Conservation (phyloP, 768 basidiomycete species). For the Tylopilus sp. region DNA sequence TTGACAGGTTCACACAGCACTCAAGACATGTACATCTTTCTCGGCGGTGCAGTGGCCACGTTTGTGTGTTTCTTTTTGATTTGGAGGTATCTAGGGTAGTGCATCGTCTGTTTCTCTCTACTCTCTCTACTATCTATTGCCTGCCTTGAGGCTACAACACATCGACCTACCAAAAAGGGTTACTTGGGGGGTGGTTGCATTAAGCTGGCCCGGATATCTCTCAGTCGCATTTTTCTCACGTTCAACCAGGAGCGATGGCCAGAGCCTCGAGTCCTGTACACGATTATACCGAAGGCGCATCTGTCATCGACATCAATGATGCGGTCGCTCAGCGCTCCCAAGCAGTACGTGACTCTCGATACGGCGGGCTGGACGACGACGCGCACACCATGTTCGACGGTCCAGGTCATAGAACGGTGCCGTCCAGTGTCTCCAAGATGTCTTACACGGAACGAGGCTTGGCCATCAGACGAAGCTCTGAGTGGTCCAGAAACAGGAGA, state of each 20-base stretch:
- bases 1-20: constrained; percentile 49
- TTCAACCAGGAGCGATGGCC: constrained; percentile 12
- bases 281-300: constrained; percentile 89
- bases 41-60: constrained; percentile 80
- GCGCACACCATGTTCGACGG: constrained; percentile 76
- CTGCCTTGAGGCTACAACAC: not conserved
- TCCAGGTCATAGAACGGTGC: constrained; percentile 59
- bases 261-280: constrained; percentile 18
- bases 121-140: not conserved
- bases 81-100: constrained; percentile 79
- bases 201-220: not conserved
- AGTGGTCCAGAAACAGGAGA: constrained; percentile 46
- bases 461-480: constrained; percentile 50
- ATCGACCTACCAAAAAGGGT: constrained; percentile 14
- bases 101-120: too few relatives aligned
- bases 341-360: constrained; percentile 66
- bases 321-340: constrained; percentile 51
- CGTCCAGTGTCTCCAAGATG: constrained; percentile 81
- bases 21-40: constrained; percentile 94
- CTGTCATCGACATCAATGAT: constrained; percentile 64
- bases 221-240: not conserved
- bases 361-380: constrained; percentile 47
- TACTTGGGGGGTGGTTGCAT: too few relatives aligned
- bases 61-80: constrained; percentile 94
- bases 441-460: constrained; percentile 47